phyloP scores from a whole-genome alignment of 2,329 filamentous ascomycete genomes.

The Fusarium floridanum region DNA sequence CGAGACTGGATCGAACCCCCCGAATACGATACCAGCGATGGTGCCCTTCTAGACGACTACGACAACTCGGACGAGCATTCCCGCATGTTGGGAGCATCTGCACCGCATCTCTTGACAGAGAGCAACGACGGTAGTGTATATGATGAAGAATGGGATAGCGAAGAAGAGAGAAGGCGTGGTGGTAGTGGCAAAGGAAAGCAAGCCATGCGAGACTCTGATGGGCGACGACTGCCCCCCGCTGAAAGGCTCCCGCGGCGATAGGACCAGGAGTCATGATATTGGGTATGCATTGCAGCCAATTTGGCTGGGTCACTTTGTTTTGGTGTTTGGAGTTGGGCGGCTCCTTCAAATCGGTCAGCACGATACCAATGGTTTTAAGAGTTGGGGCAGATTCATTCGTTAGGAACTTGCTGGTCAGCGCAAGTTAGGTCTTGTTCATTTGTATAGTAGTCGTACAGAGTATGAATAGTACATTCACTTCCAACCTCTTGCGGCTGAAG shows the following conservation, averaged over 20 bases:
- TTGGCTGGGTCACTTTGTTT: slow-evolving; percentile 4
- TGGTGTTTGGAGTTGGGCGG: slow-evolving; percentile 43
- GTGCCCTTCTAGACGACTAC: slow-evolving; percentile 73
- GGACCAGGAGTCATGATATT: not conserved
- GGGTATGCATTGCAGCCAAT: not conserved
- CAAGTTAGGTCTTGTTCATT: slow-evolving; percentile 40
- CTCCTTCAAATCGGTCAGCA: slow-evolving; percentile 35
- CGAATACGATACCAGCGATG: slow-evolving; percentile 79
- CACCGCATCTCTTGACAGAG: slow-evolving; percentile 49
- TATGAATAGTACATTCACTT: slow-evolving; percentile 52
- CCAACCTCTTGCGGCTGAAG: slow-evolving; percentile 23
- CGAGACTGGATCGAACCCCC: slow-evolving; percentile 85
- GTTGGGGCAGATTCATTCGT: slow-evolving; percentile 38
- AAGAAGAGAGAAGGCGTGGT: slow-evolving; percentile 58
- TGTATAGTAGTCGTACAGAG: slow-evolving; percentile 51
- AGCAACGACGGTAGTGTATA: slow-evolving; percentile 46
- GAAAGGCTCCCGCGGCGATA: slow-evolving; percentile 62
- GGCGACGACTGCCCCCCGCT: slow-evolving; percentile 64
- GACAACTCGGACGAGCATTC: slow-evolving; percentile 66
- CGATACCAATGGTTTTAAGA: slow-evolving; percentile 45
- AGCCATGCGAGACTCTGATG: slow-evolving; percentile 62
- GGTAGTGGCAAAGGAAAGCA: slow-evolving; percentile 60
- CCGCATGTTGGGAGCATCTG: slow-evolving; percentile 67
- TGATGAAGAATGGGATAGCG: slow-evolving; percentile 58
- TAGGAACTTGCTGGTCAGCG: slow-evolving; percentile 28